These are phyloP conservation scores for Scheffersomyces coipomensis DNA, from an alignment of 805 yeast species.

Conservation along the genomic window DNA sequence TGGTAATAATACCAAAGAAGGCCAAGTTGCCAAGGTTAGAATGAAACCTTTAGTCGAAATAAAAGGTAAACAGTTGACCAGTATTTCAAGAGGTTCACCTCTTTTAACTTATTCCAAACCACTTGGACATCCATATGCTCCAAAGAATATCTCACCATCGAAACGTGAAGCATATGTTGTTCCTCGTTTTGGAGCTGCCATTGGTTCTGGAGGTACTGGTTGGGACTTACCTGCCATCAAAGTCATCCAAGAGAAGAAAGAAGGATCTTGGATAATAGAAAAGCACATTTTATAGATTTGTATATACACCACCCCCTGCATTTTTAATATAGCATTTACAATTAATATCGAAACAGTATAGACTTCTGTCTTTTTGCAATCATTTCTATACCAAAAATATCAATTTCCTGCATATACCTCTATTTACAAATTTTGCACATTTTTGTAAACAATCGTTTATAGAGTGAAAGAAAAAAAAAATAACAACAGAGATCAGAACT, in stretches of 20 bases:
- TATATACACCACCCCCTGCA: background rate
- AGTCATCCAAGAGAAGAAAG: slow-evolving; percentile 65
- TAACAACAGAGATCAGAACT: too few species aligned
- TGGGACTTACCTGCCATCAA: slow-evolving; percentile 86
- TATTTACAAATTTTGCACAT: too few species aligned
- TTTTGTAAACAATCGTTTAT: too few species aligned
- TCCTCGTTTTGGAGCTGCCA: slow-evolving; percentile 83
- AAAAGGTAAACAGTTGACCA: slow-evolving; percentile 70
- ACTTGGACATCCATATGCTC: slow-evolving; percentile 85
- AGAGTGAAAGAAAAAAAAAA: too few species aligned
- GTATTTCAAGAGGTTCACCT: slow-evolving; percentile 70
- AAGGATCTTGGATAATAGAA: slow-evolving; percentile 65
- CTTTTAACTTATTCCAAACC: slow-evolving; percentile 87
- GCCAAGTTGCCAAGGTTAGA: slow-evolving; percentile 47
- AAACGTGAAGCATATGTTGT: slow-evolving; percentile 86
- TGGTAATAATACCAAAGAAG: slow-evolving; percentile 46
- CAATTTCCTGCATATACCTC: too few species aligned
- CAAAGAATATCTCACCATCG: slow-evolving; percentile 60
- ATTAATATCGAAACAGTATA: background rate
- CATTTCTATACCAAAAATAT: background rate
- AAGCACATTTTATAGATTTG: background rate
- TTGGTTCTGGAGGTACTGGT: slow-evolving; percentile 82
- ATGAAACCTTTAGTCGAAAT: slow-evolving; percentile 78
- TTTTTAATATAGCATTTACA: background rate
- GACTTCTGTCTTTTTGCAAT: background rate